Conservation (phyloP, 2,329 filamentous ascomycete genomes). For the Magnaporthiopsis incrustans region DNA sequence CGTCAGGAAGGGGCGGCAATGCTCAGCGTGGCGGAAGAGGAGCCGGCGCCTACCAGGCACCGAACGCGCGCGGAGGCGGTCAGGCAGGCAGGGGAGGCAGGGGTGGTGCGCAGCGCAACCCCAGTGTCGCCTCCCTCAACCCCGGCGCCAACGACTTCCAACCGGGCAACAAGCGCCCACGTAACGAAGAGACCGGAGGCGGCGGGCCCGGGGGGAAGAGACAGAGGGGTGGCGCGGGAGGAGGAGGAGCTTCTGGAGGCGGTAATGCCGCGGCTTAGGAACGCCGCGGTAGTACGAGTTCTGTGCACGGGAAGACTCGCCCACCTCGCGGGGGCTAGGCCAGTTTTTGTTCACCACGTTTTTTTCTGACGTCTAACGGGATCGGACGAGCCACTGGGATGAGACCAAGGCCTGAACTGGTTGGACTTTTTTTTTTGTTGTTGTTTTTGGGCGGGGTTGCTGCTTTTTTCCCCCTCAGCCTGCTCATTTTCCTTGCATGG, state of each 20-base stretch:
- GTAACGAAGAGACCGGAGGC: slow-evolving; percentile 36
- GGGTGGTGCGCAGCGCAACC: slow-evolving; percentile 26
- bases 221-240: slow-evolving; percentile 24
- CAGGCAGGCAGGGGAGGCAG: slow-evolving; percentile 15
- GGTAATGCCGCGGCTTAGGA: slow-evolving; percentile 1
- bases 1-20: slow-evolving; percentile 15
- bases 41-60: slow-evolving; percentile 17
- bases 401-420: neutral
- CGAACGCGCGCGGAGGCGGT: slow-evolving; percentile 17
- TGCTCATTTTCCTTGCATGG: neutral
- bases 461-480: neutral
- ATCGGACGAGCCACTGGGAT: neutral
- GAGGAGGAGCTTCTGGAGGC: slow-evolving; percentile 10
- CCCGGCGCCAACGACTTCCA: slow-evolving; percentile 43
- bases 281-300: neutral
- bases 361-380: neutral
- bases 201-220: slow-evolving; percentile 27
- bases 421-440: neutral
- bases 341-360: neutral
- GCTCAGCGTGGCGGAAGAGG: slow-evolving; percentile 15
- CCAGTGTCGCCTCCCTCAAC: slow-evolving; percentile 36
- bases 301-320: neutral
- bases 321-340: neutral
- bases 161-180: slow-evolving; percentile 45
- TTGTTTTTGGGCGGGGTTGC: neutral